These are phyloP conservation scores for Hyaloperonospora brassicae DNA, from an alignment of 352 stramenopile genomes.

Conservation along the genomic window DNA sequence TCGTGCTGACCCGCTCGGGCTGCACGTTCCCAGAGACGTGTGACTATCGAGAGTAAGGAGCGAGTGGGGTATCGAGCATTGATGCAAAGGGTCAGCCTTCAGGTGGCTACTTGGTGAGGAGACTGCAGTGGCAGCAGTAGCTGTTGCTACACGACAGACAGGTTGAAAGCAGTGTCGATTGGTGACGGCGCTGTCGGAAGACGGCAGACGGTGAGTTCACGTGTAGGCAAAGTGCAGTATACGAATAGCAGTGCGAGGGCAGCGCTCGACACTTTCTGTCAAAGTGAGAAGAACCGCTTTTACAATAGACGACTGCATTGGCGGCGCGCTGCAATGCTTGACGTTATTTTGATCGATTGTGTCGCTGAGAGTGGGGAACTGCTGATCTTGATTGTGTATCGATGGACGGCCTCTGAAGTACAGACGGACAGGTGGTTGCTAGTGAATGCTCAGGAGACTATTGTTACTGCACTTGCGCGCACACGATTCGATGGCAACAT, in stretches of 20 bases:
- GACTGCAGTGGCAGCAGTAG: neutral
- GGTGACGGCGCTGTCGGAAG: conserved; percentile 12
- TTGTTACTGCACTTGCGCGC: neutral
- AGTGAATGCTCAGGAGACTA: neutral
- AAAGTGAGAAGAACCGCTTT: conserved; percentile 25
- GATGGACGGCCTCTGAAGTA: no score
- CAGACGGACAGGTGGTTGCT: conserved; percentile 15
- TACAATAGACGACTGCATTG: conserved; percentile 23
- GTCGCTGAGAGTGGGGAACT: conserved; percentile 1
- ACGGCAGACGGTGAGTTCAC: conserved; percentile 16
- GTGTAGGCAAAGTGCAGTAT: conserved; percentile 15
- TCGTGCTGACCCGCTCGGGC: conserved; percentile 96
- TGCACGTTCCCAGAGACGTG: conserved; percentile 92
- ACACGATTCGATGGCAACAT: no score
- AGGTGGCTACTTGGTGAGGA: conserved; percentile 6
- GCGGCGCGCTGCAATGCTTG: conserved; percentile 12
- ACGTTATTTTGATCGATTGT: conserved; percentile 5
- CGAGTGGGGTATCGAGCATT: conserved; percentile 2
- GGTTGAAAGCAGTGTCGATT: conserved; percentile 21
- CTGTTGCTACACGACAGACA: conserved; percentile 8
- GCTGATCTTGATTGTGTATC: neutral
- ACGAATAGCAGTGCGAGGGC: conserved; percentile 4
- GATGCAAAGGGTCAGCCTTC: neutral
- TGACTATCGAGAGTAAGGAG: conserved; percentile 80
- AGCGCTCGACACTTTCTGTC: conserved; percentile 22